Evolutionary conservation across 2,329 filamentous ascomycete genomes (phyloP).

Genomic region (Verticillium albo-atrum): DNA sequence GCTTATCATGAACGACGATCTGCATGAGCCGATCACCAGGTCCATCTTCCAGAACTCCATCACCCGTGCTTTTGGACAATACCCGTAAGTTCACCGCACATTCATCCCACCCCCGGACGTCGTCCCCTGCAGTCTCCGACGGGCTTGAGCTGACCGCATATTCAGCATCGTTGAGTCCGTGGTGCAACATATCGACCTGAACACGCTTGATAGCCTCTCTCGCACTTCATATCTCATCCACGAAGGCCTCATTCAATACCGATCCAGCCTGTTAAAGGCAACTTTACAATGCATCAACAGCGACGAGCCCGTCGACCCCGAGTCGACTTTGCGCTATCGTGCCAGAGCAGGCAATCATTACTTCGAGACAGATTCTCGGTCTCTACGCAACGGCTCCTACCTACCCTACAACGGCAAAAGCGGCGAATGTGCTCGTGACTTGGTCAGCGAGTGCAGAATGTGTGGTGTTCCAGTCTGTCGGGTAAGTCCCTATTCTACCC

Average conservation of each 20-base stretch:
- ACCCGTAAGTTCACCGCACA: slow-evolving; percentile 22
- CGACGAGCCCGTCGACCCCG: slow-evolving; percentile 45
- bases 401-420: slow-evolving; percentile 56
- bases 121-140: too few species aligned
- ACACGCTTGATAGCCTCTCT: slow-evolving; percentile 78
- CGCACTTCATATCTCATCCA: slow-evolving; percentile 78
- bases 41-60: slow-evolving; percentile 15
- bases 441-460: slow-evolving; percentile 77
- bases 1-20: background rate
- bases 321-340: slow-evolving; percentile 53
- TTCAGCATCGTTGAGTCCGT: slow-evolving; percentile 72
- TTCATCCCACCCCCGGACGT: too few species aligned
- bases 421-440: slow-evolving; percentile 76
- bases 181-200: slow-evolving; percentile 76
- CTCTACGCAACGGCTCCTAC: slow-evolving; percentile 13
- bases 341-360: slow-evolving; percentile 54
- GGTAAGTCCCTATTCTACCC: slow-evolving; percentile 40
- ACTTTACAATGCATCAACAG: slow-evolving; percentile 82
- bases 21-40: background rate
- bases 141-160: background rate
- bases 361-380: slow-evolving; percentile 53
- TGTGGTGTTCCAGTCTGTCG: slow-evolving; percentile 77
- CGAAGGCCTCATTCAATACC: slow-evolving; percentile 72
- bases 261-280: slow-evolving; percentile 64
- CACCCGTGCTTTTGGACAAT: slow-evolving; percentile 28